Conservation (phyloP, 345 rosid genomes). For the Citrus sinensis region DNA sequence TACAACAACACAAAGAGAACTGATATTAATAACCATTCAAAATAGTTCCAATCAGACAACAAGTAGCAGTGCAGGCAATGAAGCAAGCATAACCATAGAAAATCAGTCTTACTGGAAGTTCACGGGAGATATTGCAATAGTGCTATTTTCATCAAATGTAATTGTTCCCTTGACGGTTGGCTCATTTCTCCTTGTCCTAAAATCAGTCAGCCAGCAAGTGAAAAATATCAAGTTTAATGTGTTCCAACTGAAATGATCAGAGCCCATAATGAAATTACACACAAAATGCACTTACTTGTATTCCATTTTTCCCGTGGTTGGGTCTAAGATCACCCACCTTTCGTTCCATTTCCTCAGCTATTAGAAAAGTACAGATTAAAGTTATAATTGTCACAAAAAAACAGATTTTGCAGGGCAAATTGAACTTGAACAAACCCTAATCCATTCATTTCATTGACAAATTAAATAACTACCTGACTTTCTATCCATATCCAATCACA, state of each 20-base stretch:
- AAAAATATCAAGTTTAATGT: not conserved
- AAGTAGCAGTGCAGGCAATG: not conserved
- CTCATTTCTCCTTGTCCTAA: constrained; percentile 86
- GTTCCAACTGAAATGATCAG: not conserved
- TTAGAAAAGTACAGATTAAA: constrained; percentile 9
- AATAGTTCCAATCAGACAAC: not conserved
- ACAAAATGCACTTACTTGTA: constrained; percentile 59
- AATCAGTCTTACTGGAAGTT: constrained; percentile 79
- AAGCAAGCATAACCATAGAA: not conserved
- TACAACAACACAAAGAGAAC: constrained; percentile 31
- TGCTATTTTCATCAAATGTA: constrained; percentile 82
- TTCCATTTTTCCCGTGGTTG: constrained; percentile 95
- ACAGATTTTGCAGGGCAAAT: not conserved
- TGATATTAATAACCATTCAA: constrained; percentile 11
- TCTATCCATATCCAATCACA: not conserved
- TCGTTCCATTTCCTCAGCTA: constrained; percentile 98
- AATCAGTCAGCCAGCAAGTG: constrained; percentile 16
- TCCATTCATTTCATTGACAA: not conserved
- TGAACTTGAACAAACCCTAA: not conserved
- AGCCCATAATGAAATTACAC: not conserved
- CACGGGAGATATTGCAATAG: constrained; percentile 81
- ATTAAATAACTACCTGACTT: not conserved
- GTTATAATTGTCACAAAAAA: not conserved
- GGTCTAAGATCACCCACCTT: constrained; percentile 94
- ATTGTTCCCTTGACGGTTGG: constrained; percentile 82